A percentile compares a stretch with the other conserved stretches of the same genome.
These are phyloP conservation scores for Penicillium argentinense DNA, from an alignment of 495 filamentous ascomycete species.

Conservation along the genomic window DNA sequence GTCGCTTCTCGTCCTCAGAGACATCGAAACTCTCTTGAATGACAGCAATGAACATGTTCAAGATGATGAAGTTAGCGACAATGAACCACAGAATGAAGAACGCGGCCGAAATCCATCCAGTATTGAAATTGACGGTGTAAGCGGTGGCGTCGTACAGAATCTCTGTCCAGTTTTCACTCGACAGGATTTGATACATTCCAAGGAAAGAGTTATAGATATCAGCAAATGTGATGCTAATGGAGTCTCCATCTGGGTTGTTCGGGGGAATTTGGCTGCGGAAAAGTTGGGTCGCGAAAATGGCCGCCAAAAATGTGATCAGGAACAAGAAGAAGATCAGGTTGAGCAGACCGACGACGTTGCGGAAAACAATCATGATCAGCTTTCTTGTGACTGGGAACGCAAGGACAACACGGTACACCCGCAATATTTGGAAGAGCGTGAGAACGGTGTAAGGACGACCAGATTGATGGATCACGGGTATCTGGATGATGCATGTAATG, in stretches of 20 bases:
- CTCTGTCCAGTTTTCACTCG: constrained; percentile 92
- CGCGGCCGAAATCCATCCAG: constrained; percentile 90
- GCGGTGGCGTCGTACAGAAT: constrained; percentile 81
- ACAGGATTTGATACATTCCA: constrained; percentile 98
- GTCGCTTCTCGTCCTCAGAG: constrained; percentile 96
- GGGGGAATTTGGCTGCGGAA: constrained; percentile 81
- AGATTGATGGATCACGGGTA: constrained; percentile 75
- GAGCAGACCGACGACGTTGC: constrained; percentile 86
- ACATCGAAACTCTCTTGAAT: constrained; percentile 99
- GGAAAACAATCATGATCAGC: constrained; percentile 81
- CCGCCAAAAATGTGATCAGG: constrained; percentile 87
- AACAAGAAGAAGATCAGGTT: constrained; percentile 97
- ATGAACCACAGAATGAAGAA: constrained; percentile 97
- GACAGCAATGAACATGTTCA: constrained; percentile 99
- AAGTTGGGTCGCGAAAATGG: constrained; percentile 91
- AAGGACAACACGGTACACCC: constrained; percentile 89
- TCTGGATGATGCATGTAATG: constrained; percentile 79
- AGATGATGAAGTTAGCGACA: constrained; percentile 88
- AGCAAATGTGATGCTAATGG: constrained; percentile 71
- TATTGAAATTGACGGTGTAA: constrained; percentile 58
- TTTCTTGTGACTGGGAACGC: constrained; percentile 82
- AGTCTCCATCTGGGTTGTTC: constrained; percentile 53
- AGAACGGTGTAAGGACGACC: constrained; percentile 84
- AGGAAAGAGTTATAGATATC: constrained; percentile 94
- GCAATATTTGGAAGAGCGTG: constrained; percentile 88